phyloP scores from a whole-genome alignment of 2,329 filamentous ascomycete species.

The Chrysoporthe cubensis region DNA sequence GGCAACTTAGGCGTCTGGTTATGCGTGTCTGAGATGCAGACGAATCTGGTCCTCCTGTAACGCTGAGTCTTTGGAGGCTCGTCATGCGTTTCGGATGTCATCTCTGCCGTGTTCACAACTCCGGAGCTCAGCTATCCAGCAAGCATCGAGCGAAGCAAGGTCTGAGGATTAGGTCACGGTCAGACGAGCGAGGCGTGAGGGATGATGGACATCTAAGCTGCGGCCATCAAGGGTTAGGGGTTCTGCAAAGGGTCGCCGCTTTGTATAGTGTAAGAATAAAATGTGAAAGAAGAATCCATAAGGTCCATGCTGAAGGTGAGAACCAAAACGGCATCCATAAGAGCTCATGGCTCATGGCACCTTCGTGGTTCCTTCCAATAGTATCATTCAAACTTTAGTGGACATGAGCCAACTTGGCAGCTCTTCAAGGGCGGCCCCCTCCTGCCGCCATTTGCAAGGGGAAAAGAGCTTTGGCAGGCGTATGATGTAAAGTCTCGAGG shows the following conservation, averaged over 20 bases:
- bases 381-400: not conserved
- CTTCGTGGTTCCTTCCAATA: not conserved
- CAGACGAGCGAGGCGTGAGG: not conserved
- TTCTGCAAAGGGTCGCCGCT: not conserved
- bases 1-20: constrained; percentile 69
- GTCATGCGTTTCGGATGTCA: constrained; percentile 4
- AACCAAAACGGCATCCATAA: not conserved
- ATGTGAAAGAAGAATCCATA: not conserved
- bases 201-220: not conserved
- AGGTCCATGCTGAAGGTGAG: not conserved
- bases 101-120: not conserved
- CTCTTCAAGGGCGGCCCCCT: not conserved
- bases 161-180: not conserved
- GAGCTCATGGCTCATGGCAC: not conserved
- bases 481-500: too few relatives aligned
- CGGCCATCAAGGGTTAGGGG: not conserved
- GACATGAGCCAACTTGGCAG: not conserved
- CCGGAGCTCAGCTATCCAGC: not conserved
- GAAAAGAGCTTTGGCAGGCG: too few relatives aligned
- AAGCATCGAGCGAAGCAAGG: not conserved
- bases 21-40: constrained; percentile 79
- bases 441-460: too few relatives aligned
- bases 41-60: constrained; percentile 62
- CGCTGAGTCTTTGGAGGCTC: constrained; percentile 15
- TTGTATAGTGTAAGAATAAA: not conserved